Percentiles rank a stretch among this genome's conserved stretches.
Evolutionary conservation across 2,329 filamentous ascomycete genomes (phyloP).

Genomic region (Pseudogymnoascus sp.): DNA sequence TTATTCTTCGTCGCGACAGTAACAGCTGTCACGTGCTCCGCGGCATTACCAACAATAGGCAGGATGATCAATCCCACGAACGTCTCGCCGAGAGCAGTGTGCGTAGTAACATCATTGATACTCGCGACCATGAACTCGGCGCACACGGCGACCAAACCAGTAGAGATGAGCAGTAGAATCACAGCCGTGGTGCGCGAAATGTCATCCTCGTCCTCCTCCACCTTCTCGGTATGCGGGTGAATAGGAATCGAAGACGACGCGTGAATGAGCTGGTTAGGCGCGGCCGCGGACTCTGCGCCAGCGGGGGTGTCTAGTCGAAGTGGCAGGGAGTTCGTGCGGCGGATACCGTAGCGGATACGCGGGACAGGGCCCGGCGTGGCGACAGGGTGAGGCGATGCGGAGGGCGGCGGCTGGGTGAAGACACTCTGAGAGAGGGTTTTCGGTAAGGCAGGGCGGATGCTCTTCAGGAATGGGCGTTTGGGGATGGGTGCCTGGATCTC

Average conservation of each 20-base stretch:
- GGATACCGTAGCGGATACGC: slow-evolving; percentile 54
- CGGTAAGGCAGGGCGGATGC: slow-evolving; percentile 49
- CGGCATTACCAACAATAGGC: slow-evolving; percentile 65
- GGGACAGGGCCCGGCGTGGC: slow-evolving; percentile 38
- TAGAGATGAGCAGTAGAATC: slow-evolving; percentile 54
- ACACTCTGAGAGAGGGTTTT: slow-evolving; percentile 65
- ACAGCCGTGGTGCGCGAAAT: slow-evolving; percentile 49
- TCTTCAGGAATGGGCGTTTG: slow-evolving; percentile 48
- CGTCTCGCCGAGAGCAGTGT: slow-evolving; percentile 49
- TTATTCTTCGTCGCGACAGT: slow-evolving; percentile 67
- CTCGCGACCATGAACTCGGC: slow-evolving; percentile 63
- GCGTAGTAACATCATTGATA: slow-evolving; percentile 53
- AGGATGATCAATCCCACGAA: slow-evolving; percentile 67
- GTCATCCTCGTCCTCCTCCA: slow-evolving; percentile 34
- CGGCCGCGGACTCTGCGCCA: neutral
- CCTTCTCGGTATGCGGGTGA: neutral
- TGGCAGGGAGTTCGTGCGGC: slow-evolving; percentile 66
- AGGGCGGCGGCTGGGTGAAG: slow-evolving; percentile 43
- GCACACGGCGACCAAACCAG: slow-evolving; percentile 57
- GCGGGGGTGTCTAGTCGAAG: slow-evolving; percentile 41
- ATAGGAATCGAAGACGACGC: neutral
- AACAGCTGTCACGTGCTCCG: slow-evolving; percentile 64
- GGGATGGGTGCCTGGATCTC: slow-evolving; percentile 22
- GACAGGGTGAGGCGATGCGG: slow-evolving; percentile 20
- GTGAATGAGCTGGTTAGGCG: neutral